A percentile compares a stretch with the other conserved stretches of the same genome.
phyloP scores from a whole-genome alignment of 768 basidiomycete species.

The Lentinus tigrinus region DNA sequence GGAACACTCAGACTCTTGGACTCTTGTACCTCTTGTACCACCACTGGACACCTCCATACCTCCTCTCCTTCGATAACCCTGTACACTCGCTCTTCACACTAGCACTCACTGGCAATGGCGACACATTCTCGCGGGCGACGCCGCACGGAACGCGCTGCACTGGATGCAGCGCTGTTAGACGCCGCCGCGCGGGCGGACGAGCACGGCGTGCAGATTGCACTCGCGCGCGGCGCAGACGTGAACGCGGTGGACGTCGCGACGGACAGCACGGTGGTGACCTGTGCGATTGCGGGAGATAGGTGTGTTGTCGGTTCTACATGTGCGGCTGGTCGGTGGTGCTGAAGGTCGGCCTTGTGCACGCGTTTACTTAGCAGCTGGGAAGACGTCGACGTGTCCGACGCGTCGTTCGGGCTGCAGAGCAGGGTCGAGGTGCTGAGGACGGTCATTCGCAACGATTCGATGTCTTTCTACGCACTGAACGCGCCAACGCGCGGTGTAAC shows the following conservation, averaged over 20 bases:
- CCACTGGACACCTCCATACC: neutral
- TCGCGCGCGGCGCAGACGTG: slow-evolving; percentile 63
- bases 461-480: slow-evolving; percentile 70
- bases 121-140: slow-evolving; percentile 2
- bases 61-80: slow-evolving; percentile 2
- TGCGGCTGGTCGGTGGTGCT: slow-evolving; percentile 4
- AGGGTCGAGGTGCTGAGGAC: slow-evolving; percentile 59
- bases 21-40: neutral
- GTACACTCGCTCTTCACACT: neutral
- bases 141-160: slow-evolving; percentile 15
- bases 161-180: slow-evolving; percentile 20
- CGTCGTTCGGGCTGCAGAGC: slow-evolving; percentile 58
- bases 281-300: slow-evolving; percentile 73
- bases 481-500: slow-evolving; percentile 77
- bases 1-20: neutral
- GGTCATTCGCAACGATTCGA: slow-evolving; percentile 52
- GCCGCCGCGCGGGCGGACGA: slow-evolving; percentile 60
- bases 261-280: slow-evolving; percentile 65
- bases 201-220: slow-evolving; percentile 48
- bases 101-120: neutral
- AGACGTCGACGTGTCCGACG: slow-evolving; percentile 65
- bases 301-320: slow-evolving; percentile 25
- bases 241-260: slow-evolving; percentile 56
- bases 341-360: slow-evolving; percentile 7
- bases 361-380: slow-evolving; percentile 52